Evolutionary conservation across 306 rosid genomes (phyloP), one percentile per base, ranked within the genome.

Genomic region (Hylodesmum podocarpum): DNA sequence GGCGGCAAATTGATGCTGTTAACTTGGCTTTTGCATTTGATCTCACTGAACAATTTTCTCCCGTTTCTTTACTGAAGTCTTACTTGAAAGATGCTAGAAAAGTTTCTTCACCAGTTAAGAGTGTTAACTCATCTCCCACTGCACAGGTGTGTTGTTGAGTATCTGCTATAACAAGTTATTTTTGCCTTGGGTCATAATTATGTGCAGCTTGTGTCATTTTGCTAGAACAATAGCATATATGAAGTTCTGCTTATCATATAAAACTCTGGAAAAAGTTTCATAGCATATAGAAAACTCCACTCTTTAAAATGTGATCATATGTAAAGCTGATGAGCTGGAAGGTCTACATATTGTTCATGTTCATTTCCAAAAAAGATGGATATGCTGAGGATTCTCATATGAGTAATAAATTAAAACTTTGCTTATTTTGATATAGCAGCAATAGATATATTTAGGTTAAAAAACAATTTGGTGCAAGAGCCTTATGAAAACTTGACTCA

Each of bases 1-100:
- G 99, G 78, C 82, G 99, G 71, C 99, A 92, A 81, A 91, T 96
- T 85, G 99, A 96, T 77, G 99, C 98, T 1, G 93, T 96, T 68
- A 96, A 91, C 88, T 84, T 96, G 93, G 92, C 98, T 79, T 91
- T 87, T 75, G 96, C 98, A 51, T 96, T 96, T 62, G 94, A 87
- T 77, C 91, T 96, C 34, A 88, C 93, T 3, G 90, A 83, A 34
- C 91, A 77, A 80, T 92, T 92, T 84, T 76, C 87, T 70, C 98
- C 98, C 9, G 88, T 96, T 80, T 85, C 97, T 77, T 79, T 96
- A 37, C 89, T 96, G 71, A 92, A 92, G 68, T 92, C 96, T 70
- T 96, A 92, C 85, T 82, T 96, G 87, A 89, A 88, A 86, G 99
- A 92, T 80, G 97, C 99, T 40, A 89, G 88, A 78, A 96, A 96